Base-by-base conservation (phyloP, 78 protist species). In the Dictyostelium purpureum region DNA sequence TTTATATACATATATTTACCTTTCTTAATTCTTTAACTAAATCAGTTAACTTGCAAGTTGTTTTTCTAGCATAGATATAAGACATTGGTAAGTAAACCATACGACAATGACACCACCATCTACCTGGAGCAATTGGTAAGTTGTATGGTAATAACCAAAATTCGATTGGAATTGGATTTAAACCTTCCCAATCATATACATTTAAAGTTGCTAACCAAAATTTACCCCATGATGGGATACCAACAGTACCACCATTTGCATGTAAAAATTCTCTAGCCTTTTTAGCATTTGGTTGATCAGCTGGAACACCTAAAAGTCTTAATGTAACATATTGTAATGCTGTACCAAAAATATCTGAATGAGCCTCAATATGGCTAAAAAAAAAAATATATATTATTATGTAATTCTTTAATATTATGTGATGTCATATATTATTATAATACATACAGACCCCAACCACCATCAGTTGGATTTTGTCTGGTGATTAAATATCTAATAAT, bases 141-240 rank as follows among this genome's bases (percentile, higher is more conserved):
- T 78, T 75, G 56, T 94, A 69, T 6, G 98, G 99, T 19, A 96
- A 89, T 35, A 87, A 26, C 99, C 98, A 97, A 51, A 96, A 59
- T 88, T 97, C 99, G 2, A 98, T 96, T 14, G 97, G 90, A 35
- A 97, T 38, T 40, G 97, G 93, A 49, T 96, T 83, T 40, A 89
- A 33, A 10, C 97, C 98, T 2, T 77, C 94, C 97, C 97, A 98
- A 21, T 57, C 66, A 47, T 87, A 93, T 28, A 97, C 93, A 21
- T 93, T 93, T 35, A 96, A 73, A 21, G 78, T 73, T 6, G 96
- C 77, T 70, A 98, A 89, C 96, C 97, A 98, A 67, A 96, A 96
- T 73, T 98, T 98, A 52, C 98, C 99, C 99, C 99, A 98, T 45
- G 96, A 77, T 28, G 98, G 97, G 14, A 96, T 95, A 69, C 94